Evolutionary conservation across 2,329 filamentous ascomycete species (phyloP).

Genomic region (Epichloe uncinata): DNA sequence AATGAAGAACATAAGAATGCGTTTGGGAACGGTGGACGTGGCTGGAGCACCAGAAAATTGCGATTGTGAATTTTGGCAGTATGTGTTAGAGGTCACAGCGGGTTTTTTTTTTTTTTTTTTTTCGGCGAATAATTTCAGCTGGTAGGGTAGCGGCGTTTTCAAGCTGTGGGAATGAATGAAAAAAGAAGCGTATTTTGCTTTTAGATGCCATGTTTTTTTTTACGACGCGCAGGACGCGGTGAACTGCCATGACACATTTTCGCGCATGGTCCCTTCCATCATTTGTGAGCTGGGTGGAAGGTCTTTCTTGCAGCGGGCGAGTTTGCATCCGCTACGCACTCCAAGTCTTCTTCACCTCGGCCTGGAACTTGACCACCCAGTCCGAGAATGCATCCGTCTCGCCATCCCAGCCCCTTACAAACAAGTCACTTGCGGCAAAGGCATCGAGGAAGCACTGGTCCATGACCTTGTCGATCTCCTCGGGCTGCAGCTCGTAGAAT

Average conservation of each 20-base stretch:
- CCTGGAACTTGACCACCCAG: slow-evolving; percentile 53
- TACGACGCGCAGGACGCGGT: too few relatives aligned
- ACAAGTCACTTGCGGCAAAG: slow-evolving; percentile 38
- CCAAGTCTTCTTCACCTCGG: slow-evolving; percentile 33
- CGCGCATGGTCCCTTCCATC: too few relatives aligned
- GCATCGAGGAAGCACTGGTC: slow-evolving; percentile 48
- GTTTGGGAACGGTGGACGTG: background rate
- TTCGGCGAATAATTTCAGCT: background rate
- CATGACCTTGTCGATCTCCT: slow-evolving; percentile 45
- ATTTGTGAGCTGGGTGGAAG: too few relatives aligned
- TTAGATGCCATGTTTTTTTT: background rate
- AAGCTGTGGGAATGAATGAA: background rate
- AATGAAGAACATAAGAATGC: background rate
- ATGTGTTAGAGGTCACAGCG: background rate
- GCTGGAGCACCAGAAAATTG: background rate
- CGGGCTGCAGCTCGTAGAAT: slow-evolving; percentile 56
- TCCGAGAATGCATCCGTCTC: slow-evolving; percentile 62
- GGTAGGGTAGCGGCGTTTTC: background rate
- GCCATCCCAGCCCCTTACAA: slow-evolving; percentile 48
- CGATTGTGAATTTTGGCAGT: background rate
- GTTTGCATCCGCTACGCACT: too few relatives aligned
- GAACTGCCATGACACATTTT: too few relatives aligned
- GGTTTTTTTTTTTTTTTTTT: background rate
- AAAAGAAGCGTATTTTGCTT: background rate
- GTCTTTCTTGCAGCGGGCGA: too few relatives aligned